Conservation (phyloP, 192 early-diverging fungal genomes). For the Mortierella antarctica region DNA sequence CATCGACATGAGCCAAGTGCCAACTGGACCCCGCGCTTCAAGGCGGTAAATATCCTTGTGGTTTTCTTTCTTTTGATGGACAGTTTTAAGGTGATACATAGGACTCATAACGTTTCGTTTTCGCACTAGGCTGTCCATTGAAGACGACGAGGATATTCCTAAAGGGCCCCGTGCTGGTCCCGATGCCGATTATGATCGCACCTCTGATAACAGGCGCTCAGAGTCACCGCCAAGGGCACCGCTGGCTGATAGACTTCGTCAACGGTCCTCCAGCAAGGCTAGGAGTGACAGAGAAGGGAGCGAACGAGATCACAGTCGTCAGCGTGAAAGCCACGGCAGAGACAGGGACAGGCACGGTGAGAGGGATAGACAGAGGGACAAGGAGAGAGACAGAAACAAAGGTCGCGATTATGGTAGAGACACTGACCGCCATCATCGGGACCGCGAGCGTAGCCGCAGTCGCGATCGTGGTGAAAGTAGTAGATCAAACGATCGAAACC, state of each 20-base stretch:
- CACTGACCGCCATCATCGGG: slow-evolving; percentile 3
- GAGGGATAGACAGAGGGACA: neutral
- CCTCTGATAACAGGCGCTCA: slow-evolving; percentile 5
- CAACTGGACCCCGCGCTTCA: slow-evolving; percentile 38
- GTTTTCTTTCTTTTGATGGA: neutral
- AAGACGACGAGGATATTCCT: slow-evolving; percentile 35
- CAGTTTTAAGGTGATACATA: neutral
- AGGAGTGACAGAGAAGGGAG: slow-evolving; percentile 24
- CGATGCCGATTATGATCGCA: slow-evolving; percentile 9
- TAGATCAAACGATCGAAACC: neutral
- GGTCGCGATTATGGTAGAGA: slow-evolving; percentile 6
- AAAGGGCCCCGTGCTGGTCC: slow-evolving; percentile 37
- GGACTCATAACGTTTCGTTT: neutral
- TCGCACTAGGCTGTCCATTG: slow-evolving; percentile 10
- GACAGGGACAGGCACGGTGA: slow-evolving; percentile 8
- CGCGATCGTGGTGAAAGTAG: slow-evolving; percentile 11
- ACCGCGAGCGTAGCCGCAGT: neutral
- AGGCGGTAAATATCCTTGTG: slow-evolving; percentile 14
- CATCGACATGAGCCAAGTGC: slow-evolving; percentile 50
- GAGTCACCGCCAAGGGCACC: slow-evolving; percentile 41
- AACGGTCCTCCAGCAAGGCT: slow-evolving; percentile 33
- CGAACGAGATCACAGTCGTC: slow-evolving; percentile 11
- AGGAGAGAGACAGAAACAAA: neutral
- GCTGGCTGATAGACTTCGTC: slow-evolving; percentile 29
- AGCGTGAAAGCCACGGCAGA: slow-evolving; percentile 5